Evolutionary conservation across 106 monocot genomes (phyloP).

Genomic region (Allium sativum): DNA sequence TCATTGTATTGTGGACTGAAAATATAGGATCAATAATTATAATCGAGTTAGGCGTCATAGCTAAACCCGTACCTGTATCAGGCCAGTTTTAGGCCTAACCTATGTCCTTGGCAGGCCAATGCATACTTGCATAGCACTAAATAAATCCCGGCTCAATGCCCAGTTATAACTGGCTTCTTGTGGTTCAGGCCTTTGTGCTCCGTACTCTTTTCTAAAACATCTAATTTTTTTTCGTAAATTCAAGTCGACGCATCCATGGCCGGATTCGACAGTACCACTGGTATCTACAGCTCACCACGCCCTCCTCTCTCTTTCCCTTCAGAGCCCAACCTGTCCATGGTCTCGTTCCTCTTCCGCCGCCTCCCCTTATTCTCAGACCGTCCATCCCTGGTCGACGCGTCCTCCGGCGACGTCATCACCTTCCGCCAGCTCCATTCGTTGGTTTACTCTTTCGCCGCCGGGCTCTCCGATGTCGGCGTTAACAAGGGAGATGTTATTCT

Average conservation of each 20-base stretch:
- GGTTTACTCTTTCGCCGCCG: conserved; percentile 39
- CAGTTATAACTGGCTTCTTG: too few species aligned
- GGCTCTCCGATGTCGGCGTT: conserved; percentile 34
- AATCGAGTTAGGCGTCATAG: too few species aligned
- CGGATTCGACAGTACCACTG: conserved; percentile 12
- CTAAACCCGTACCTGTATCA: too few species aligned
- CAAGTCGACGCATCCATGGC: not conserved
- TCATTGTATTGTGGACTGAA: too few species aligned
- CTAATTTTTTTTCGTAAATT: too few species aligned
- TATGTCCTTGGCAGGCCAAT: too few species aligned
- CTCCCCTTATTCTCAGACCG: conserved; percentile 30
- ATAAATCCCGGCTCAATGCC: too few species aligned
- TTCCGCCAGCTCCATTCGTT: conserved; percentile 45
- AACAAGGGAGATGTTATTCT: conserved; percentile 48
- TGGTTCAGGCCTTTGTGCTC: too few species aligned
- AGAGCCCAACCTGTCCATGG: conserved; percentile 29
- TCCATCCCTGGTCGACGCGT: conserved; percentile 70
- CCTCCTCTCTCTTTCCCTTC: conserved; percentile 35
- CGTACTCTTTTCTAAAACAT: too few species aligned
- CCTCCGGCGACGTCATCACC: conserved; percentile 42
- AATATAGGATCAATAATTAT: too few species aligned
- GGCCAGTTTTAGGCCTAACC: too few species aligned
- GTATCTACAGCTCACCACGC: conserved; percentile 60
- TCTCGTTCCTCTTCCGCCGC: conserved; percentile 51
- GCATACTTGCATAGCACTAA: too few species aligned